These are phyloP conservation scores for Cutaneotrichosporon sp. DNA, from an alignment of 1,284 basidiomycete species.

Conservation along the genomic window DNA sequence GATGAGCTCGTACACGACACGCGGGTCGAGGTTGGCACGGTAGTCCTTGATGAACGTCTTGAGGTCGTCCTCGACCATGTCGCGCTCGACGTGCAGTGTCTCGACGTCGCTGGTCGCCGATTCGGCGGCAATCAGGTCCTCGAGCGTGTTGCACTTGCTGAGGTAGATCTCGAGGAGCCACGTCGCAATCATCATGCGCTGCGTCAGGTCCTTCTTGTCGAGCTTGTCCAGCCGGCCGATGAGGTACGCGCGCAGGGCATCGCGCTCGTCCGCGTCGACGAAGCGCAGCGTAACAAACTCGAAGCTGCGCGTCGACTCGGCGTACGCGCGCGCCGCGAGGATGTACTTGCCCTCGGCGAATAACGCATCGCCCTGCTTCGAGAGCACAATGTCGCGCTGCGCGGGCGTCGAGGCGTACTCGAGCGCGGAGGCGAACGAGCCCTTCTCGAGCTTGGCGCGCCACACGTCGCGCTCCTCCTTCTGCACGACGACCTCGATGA, in stretches of 20 bases:
- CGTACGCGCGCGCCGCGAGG: conserved; percentile 88
- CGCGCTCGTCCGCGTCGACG: conserved; percentile 85
- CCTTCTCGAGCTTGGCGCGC: conserved; percentile 82
- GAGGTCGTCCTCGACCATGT: conserved; percentile 88
- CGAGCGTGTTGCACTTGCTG: conserved; percentile 92
- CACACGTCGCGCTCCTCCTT: conserved; percentile 95
- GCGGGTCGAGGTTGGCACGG: conserved; percentile 80
- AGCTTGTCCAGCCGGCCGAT: conserved; percentile 81
- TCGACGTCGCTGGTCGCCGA: conserved; percentile 81
- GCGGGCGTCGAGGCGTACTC: conserved; percentile 75
- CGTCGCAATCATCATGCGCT: conserved; percentile 96
- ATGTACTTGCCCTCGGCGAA: conserved; percentile 82
- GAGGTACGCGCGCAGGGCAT: conserved; percentile 88
- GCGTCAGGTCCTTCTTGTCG: conserved; percentile 81
- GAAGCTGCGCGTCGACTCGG: conserved; percentile 82
- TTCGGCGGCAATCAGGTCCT: conserved; percentile 72
- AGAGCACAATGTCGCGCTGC: conserved; percentile 83
- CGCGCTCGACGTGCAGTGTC: conserved; percentile 76
- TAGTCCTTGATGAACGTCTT: conserved; percentile 90
- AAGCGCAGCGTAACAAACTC: conserved; percentile 93
- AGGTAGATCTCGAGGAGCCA: conserved; percentile 99
- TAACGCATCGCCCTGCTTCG: conserved; percentile 80
- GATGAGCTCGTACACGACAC: conserved; percentile 88
- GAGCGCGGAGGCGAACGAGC: conserved; percentile 74
- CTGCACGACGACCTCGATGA: conserved; percentile 83